Base-by-base conservation (phyloP, 768 basidiomycete species). In the Paxillus involutus region DNA sequence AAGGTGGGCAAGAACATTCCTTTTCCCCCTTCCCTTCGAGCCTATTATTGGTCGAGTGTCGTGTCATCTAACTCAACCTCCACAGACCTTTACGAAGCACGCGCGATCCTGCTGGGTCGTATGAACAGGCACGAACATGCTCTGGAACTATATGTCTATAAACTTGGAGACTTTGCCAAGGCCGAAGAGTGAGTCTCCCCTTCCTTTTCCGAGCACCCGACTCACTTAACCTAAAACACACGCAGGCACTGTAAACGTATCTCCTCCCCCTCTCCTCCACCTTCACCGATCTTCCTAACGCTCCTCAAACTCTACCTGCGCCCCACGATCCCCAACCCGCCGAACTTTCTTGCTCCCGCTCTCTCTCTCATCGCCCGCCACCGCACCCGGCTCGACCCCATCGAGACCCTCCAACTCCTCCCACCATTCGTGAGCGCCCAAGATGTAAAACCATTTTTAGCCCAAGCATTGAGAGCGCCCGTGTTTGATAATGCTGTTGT, bases 191-290 rank as follows among this genome's bases (percentile, higher is more conserved):
- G 62, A 58, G 86, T 67, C 17, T 43, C 6, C n/a, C 36, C 3
- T 49, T 19, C 13, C 26, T 35, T 9, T 17, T 29, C 8, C 30
- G 10, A 26, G 24, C 10, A 47, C 43, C 47, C 33, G 30, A 44
- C 8, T 3, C 30, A 52, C 59, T 51, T 44, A 21, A 16, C 24
- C 43, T 26, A 13, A 16, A 35, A 21, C 21, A 21, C 21, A n/a
- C n/a, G n/a, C n/a, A 98, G 94, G 60, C 94, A 99, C 68, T 99
- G 97, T 77, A 89, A 90, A 67, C 84, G 85, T 32, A 79, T 89
- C 6, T 91, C 82, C 44, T n/a, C n/a, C n/a, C 71, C 84, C 13
- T 75, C 75, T 13, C 70, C 83, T 32, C 75, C 79, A 48, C 83
- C 85, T 3, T 70, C 74, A 30, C 73, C 74, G 41, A 83, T 97